phyloP scores from a whole-genome alignment of 2,329 filamentous ascomycete genomes.

The Pestalotiopsis sp. region DNA sequence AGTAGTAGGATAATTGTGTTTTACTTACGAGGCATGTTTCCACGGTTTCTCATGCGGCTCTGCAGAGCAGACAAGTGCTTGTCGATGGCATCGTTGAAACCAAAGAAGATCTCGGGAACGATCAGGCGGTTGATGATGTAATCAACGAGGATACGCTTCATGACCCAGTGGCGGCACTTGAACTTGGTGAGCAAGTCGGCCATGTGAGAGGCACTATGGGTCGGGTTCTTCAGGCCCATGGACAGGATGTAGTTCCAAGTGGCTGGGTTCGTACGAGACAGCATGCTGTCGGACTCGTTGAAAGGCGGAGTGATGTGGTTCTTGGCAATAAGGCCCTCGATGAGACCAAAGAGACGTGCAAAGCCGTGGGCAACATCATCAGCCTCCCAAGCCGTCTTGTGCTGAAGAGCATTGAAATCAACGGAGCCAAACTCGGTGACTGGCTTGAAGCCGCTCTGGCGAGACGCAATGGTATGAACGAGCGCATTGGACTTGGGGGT shows the following conservation, averaged over 20 bases:
- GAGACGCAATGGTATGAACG: background rate
- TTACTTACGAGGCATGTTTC: conserved; percentile 13
- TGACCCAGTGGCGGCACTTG: conserved; percentile 26
- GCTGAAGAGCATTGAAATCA: conserved; percentile 19
- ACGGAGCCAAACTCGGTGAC: background rate
- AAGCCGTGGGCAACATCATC: conserved; percentile 27
- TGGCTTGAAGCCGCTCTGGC: background rate
- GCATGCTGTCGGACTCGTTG: conserved; percentile 20
- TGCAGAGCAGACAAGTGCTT: conserved; percentile 30
- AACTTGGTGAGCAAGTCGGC: conserved; percentile 23
- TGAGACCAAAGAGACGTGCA: conserved; percentile 28
- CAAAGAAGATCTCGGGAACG: conserved; percentile 29
- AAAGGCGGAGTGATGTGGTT: conserved; percentile 22
- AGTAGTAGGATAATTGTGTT: conserved; percentile 11
- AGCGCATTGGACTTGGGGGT: background rate
- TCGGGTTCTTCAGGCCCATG: conserved; percentile 23
- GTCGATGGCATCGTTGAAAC: conserved; percentile 28
- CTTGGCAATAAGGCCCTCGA: conserved; percentile 31
- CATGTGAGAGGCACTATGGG: conserved; percentile 27
- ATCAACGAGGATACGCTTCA: conserved; percentile 31
- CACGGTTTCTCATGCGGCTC: conserved; percentile 19
- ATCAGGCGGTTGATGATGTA: conserved; percentile 33
- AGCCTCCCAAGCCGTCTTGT: conserved; percentile 27
- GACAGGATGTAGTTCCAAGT: conserved; percentile 31
- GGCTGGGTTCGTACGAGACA: conserved; percentile 20